These are phyloP conservation scores for Epichloe glyceriae DNA, from an alignment of 2,329 filamentous ascomycete genomes.

Conservation along the genomic window DNA sequence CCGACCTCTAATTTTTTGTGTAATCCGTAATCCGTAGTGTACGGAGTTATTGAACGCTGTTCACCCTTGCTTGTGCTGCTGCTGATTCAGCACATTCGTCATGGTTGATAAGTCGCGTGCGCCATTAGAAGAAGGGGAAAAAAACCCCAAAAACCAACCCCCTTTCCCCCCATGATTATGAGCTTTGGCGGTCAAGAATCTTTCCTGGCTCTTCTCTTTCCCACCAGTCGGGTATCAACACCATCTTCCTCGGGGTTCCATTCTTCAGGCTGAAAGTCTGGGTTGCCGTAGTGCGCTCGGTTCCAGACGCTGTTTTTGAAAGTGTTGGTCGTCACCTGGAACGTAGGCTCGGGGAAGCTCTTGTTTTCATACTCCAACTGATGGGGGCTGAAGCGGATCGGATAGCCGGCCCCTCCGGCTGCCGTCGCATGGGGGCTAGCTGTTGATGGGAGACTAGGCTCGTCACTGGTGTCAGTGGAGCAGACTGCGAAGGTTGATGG, in stretches of 20 bases:
- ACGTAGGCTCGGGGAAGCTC: slow-evolving; percentile 31
- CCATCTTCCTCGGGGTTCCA: slow-evolving; percentile 29
- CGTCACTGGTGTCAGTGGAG: slow-evolving; percentile 17
- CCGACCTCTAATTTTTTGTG: no score
- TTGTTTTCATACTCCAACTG: slow-evolving; percentile 35
- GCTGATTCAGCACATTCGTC: no score
- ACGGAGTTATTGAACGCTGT: no score
- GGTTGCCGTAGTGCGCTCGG: slow-evolving; percentile 53
- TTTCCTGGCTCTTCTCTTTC: slow-evolving; percentile 15
- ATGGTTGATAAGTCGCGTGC: no score
- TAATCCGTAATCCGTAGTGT: no score
- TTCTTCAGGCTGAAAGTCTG: slow-evolving; percentile 34
- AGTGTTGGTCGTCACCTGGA: slow-evolving; percentile 37
- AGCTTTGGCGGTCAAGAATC: slow-evolving; percentile 7
- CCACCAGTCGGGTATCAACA: slow-evolving; percentile 15
- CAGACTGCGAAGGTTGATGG: slow-evolving; percentile 17
- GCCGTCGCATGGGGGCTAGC: background rate
- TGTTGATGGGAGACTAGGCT: background rate
- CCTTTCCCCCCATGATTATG: background rate
- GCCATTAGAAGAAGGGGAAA: no score
- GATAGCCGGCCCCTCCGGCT: slow-evolving; percentile 13
- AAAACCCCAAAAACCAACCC: background rate
- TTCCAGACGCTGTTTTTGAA: slow-evolving; percentile 58
- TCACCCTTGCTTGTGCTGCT: no score
- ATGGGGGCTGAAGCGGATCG: slow-evolving; percentile 36